Evolutionary conservation across 2,329 filamentous ascomycete genomes (phyloP).

Genomic region (Diatrype stigma): DNA sequence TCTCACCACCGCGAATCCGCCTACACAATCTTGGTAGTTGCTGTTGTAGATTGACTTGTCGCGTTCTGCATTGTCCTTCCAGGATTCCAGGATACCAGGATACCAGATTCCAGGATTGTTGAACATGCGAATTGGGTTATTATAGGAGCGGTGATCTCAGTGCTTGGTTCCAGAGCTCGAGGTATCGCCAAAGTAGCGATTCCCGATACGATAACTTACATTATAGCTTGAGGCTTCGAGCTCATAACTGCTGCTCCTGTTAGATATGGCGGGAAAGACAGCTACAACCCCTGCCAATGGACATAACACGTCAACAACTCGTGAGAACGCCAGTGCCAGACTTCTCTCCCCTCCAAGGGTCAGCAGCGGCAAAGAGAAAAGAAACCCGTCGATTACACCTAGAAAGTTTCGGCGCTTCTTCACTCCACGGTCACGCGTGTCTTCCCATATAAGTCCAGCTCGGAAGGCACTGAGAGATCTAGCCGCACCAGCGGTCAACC

Average conservation of each 20-base stretch:
- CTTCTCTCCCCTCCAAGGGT: conserved; percentile 22
- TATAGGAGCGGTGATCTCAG: not conserved
- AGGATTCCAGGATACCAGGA: no score
- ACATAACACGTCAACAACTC: conserved; percentile 2
- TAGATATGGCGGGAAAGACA: conserved; percentile 3
- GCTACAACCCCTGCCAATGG: not conserved
- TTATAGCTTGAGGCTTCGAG: no score
- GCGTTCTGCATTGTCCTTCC: not conserved
- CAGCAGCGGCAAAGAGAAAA: conserved; percentile 38
- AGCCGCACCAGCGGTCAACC: conserved; percentile 35
- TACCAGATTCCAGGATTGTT: no score
- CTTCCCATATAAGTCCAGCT: conserved; percentile 33
- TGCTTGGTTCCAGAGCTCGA: not conserved
- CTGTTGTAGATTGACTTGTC: not conserved
- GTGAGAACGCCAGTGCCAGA: conserved; percentile 10
- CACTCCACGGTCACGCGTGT: conserved; percentile 41
- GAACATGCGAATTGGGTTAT: conserved; percentile 1
- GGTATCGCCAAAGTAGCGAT: not conserved
- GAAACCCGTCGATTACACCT: conserved; percentile 50
- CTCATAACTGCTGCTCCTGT: no score
- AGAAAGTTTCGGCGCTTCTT: conserved; percentile 52
- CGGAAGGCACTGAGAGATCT: conserved; percentile 38
- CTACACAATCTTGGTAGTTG: not conserved
- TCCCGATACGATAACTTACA: no score
- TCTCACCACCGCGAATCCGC: no score